These are phyloP conservation scores for Neurospora sp. DNA, from an alignment of 495 filamentous ascomycete species.

Conservation along the genomic window DNA sequence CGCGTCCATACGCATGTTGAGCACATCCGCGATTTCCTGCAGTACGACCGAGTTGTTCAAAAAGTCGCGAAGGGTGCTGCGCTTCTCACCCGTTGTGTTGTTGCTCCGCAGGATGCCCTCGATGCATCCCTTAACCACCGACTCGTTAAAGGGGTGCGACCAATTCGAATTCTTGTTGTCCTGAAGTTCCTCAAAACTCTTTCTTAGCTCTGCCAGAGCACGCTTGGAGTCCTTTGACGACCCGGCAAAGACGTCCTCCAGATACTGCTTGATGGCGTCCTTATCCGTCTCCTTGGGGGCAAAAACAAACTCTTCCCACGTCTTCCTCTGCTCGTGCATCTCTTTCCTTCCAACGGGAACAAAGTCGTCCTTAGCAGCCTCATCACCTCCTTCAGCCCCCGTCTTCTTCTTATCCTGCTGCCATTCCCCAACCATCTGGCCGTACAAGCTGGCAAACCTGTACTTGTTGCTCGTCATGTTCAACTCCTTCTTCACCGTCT, in stretches of 20 bases:
- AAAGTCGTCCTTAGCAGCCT: neutral
- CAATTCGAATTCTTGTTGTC: conserved; percentile 4
- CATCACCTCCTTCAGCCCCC: conserved; percentile 7
- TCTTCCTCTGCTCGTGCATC: conserved; percentile 36
- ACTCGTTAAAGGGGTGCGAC: conserved; percentile 15
- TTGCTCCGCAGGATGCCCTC: conserved; percentile 45
- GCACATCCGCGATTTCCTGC: conserved; percentile 54
- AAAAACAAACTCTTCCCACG: conserved; percentile 45
- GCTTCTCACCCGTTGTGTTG: conserved; percentile 52
- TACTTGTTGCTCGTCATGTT: conserved; percentile 41
- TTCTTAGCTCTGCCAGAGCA: neutral
- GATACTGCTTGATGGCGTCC: conserved; percentile 34
- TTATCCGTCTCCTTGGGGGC: conserved; percentile 25
- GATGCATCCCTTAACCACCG: conserved; percentile 24
- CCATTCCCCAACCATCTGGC: conserved; percentile 53
- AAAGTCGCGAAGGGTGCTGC: conserved; percentile 47
- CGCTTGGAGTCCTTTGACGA: conserved; percentile 14
- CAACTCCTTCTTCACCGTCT: conserved; percentile 26
- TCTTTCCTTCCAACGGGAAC: conserved; percentile 18
- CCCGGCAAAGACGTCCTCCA: conserved; percentile 41
- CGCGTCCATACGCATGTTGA: conserved; percentile 56
- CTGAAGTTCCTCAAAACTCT: conserved; percentile 4
- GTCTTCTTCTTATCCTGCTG: conserved; percentile 5
- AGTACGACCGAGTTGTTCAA: conserved; percentile 44
- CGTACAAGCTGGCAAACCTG: conserved; percentile 52